A percentile compares a stretch with the other conserved stretches of the same genome.
Evolutionary conservation across 2,329 filamentous ascomycete genomes (phyloP).

Genomic region (Fusarium nurragi): DNA sequence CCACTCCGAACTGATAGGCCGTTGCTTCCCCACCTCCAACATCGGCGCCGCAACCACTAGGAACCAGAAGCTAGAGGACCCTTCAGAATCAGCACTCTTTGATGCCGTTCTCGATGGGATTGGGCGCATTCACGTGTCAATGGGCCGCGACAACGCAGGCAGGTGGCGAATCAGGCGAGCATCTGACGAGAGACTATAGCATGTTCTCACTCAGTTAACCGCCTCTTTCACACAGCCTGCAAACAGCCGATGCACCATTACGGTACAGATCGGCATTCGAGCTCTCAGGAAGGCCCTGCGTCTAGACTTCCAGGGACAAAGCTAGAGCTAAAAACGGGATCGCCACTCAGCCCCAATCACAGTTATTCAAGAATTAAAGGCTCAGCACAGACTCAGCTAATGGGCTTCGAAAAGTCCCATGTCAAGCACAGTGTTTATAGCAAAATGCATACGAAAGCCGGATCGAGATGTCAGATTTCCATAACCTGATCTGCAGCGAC

Average conservation of each 20-base stretch:
- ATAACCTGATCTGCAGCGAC: neutral
- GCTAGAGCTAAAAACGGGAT: conserved; percentile 4
- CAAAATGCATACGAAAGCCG: neutral
- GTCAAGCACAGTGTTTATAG: conserved; percentile 6
- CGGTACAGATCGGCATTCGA: neutral
- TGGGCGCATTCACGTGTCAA: conserved; percentile 47
- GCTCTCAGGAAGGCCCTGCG: neutral
- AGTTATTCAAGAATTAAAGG: conserved; percentile 1
- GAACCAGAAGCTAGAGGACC: conserved; percentile 14
- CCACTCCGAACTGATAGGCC: neutral
- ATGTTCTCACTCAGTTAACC: conserved; percentile 5
- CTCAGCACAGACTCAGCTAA: conserved; percentile 5
- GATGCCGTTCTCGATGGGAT: conserved; percentile 52
- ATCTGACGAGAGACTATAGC: conserved; percentile 31
- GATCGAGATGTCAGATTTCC: conserved; percentile 7
- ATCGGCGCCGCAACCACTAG: neutral
- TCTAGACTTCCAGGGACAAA: neutral
- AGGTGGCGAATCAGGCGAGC: conserved; percentile 53
- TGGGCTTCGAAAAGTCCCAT: neutral
- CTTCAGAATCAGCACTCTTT: conserved; percentile 46
- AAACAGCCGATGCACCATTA: neutral
- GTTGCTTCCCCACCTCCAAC: neutral
- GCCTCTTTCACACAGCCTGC: neutral
- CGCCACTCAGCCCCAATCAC: conserved; percentile 7
- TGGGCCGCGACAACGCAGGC: conserved; percentile 51